Percentiles rank a stretch among this genome's conserved stretches.
phyloP scores from a whole-genome alignment of 495 filamentous ascomycete species.

The Astrothelium subdiscretum region DNA sequence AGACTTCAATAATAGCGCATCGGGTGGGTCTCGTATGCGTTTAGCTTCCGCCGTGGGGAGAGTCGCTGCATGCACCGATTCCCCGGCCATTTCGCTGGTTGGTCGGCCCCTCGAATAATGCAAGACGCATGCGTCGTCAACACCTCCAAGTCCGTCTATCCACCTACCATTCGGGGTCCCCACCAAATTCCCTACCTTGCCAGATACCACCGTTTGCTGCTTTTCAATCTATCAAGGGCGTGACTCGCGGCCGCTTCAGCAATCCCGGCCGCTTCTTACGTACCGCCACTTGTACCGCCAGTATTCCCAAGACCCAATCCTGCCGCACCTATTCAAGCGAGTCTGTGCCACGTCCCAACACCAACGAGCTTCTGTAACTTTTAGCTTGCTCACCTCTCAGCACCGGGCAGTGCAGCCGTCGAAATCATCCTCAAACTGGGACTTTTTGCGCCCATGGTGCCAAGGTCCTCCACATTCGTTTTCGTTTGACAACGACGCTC shows the following conservation, averaged over 20 bases:
- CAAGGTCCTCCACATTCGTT: not conserved
- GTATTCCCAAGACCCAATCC: not conserved
- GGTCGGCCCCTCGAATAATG: not conserved
- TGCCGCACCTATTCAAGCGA: not conserved
- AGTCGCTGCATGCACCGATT: not conserved
- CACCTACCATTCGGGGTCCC: not conserved
- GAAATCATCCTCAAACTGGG: not conserved
- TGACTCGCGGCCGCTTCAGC: not conserved
- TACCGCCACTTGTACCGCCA: too few species aligned
- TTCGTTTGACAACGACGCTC: not conserved
- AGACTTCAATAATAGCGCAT: not conserved
- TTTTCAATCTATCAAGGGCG: not conserved
- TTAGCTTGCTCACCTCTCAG: not conserved
- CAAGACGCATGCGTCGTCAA: not conserved
- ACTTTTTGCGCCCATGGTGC: not conserved
- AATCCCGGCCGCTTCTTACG: not conserved
- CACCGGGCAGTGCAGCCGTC: not conserved
- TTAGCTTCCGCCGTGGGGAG: not conserved
- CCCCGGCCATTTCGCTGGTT: not conserved
- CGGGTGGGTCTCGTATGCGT: not conserved
- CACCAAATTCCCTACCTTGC: constrained; percentile 1
- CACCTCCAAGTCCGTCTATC: too few species aligned
- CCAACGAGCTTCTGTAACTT: not conserved
- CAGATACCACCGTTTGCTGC: not conserved
- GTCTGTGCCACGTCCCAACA: not conserved